Conservation (phyloP, 2,329 filamentous ascomycete species). For the Lasiodiplodia sp. region DNA sequence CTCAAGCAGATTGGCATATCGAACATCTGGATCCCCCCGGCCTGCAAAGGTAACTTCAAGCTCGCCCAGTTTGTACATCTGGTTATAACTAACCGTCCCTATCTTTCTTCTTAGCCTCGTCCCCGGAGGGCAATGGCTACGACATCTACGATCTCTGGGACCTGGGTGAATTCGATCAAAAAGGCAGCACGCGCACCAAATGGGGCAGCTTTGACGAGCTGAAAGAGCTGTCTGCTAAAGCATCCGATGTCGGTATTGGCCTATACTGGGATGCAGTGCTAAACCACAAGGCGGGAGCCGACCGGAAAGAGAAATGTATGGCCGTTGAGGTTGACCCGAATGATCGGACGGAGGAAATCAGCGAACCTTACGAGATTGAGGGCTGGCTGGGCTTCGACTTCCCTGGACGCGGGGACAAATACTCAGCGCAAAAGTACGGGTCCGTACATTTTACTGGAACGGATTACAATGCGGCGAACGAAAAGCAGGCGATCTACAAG, state of each 20-base stretch:
- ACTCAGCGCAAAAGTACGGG: constrained; percentile 70
- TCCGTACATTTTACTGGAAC: no score
- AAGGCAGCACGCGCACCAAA: constrained; percentile 68
- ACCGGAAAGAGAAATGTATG: constrained; percentile 67
- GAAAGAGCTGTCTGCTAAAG: constrained; percentile 58
- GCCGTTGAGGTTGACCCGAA: constrained; percentile 69
- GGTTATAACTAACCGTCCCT: neutral
- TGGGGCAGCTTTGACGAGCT: constrained; percentile 73
- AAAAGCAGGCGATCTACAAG: constrained; percentile 69
- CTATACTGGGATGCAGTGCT: constrained; percentile 75
- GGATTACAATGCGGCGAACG: constrained; percentile 67
- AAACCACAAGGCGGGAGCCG: constrained; percentile 75
- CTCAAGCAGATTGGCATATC: constrained; percentile 68
- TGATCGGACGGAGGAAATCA: constrained; percentile 64
- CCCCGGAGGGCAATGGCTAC: constrained; percentile 67
- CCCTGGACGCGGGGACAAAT: constrained; percentile 64
- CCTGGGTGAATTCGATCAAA: constrained; percentile 76
- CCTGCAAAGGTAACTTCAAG: constrained; percentile 66
- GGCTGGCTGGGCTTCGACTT: constrained; percentile 75
- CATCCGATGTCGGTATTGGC: constrained; percentile 62
- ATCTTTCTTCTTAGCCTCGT: constrained; percentile 53
- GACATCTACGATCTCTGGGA: constrained; percentile 71
- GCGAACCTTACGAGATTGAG: constrained; percentile 67
- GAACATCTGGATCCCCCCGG: constrained; percentile 73
- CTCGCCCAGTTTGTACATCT: constrained; percentile 19